Base-by-base conservation (phyloP, 78 protist genomes). In the Dictyostelium intermedium region DNA sequence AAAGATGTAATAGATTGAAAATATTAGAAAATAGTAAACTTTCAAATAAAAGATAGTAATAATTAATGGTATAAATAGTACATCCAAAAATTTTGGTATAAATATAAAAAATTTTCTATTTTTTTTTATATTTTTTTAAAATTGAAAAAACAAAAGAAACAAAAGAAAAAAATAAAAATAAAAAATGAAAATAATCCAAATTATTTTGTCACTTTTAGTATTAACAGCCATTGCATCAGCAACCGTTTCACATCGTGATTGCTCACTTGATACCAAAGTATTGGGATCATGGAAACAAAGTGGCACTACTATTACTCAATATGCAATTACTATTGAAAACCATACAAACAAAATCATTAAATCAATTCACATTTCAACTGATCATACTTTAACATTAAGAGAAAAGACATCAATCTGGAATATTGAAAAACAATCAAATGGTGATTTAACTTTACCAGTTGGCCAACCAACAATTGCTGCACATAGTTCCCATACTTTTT, bases 331-430 rank as follows among this genome's bases (percentile, higher is more conserved):
- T 23, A 47, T 85, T 50, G 14, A 16, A 69, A 85, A 85, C 20
- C 56, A 85, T 25, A 14, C 39, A 6, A 27, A 45, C 1, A 85
- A 80, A 85, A 47, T 37, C 1, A 69, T 85, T n/a, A 85, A 70
- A 43, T 10, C 74, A 8, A 30, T 85, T 18, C 56, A 20, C n/a
- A 85, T 70, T 27, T 34, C 43, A 25, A 85, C 91, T 47, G 91
- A 85, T 73, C 25, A 18, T 45, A 50, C 91, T 2, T n/a, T 39
- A 30, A 34, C 18, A 6, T 47, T 72, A 18, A 43, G 82, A 66
- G 91, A 85, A 23, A 41, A 47, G 2, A 32, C 27, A 23, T 73
- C 83, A 32, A 72, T 85, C 20, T 85, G 91, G 91, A 85, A 85
- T 47, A 66, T 85, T 14, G 73, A 16, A 4, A 72, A 70, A 56